phyloP scores from a whole-genome alignment of 2,329 filamentous ascomycete genomes.

The Colletotrichum siamense region DNA sequence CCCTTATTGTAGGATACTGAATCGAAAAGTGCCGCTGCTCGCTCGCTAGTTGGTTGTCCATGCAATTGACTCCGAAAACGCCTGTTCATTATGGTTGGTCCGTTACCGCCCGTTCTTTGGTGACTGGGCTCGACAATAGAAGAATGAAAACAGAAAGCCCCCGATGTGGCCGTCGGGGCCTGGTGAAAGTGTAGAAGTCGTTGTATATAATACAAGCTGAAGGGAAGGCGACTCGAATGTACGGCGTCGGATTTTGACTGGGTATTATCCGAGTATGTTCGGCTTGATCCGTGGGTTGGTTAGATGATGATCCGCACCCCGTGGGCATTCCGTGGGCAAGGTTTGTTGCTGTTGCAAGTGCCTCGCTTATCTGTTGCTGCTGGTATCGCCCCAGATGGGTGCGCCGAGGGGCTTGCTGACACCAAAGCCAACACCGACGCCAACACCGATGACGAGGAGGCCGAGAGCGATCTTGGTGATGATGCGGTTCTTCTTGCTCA shows the following conservation, averaged over 20 bases:
- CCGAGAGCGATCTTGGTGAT: conserved; percentile 59
- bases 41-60: conserved; percentile 17
- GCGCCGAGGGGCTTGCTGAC: conserved; percentile 66
- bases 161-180: conserved; percentile 3
- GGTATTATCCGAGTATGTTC: neutral
- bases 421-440: conserved; percentile 63
- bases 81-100: conserved; percentile 19
- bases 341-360: neutral
- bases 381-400: conserved; percentile 54
- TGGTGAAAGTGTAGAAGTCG: neutral
- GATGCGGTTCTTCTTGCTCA: conserved; percentile 61
- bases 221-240: conserved; percentile 7
- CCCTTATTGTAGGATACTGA: neutral
- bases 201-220: conserved; percentile 21
- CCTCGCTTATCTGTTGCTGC: neutral
- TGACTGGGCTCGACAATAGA: neutral
- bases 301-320: neutral
- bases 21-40: conserved; percentile 19
- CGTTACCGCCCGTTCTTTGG: neutral
- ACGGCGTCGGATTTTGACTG: neutral
- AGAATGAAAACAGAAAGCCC: neutral
- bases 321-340: neutral
- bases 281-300: neutral
- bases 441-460: conserved; percentile 57
- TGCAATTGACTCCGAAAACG: conserved; percentile 21